Evolutionary conservation across 73 alveolate genomes (phyloP).

Genomic region (Diophrys appendiculata): DNA sequence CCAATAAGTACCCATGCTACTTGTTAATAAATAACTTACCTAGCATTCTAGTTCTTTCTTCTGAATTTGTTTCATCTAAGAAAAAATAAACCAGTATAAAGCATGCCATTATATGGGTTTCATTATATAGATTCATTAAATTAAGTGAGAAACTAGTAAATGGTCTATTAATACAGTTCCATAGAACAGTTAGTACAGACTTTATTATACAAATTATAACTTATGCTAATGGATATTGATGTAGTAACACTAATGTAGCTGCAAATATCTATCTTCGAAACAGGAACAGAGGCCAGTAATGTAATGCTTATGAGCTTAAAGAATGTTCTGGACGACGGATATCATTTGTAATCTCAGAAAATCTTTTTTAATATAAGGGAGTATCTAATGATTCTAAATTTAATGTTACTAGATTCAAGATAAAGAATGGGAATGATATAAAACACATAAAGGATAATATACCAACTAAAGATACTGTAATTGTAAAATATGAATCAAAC

Average conservation of each 20-base stretch:
- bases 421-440: not conserved
- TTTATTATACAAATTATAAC: not conserved
- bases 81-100: no score
- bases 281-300: not conserved
- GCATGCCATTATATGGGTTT: not conserved
- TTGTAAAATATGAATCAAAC: not conserved
- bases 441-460: not conserved
- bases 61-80: not conserved
- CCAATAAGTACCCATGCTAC: not conserved
- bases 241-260: not conserved
- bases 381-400: no score
- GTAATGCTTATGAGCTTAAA: not conserved
- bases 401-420: no score
- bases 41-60: not conserved
- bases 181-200: not conserved
- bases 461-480: not conserved
- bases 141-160: not conserved
- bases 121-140: not conserved
- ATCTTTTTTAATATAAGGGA: no score
- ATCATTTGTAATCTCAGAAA: not conserved
- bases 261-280: not conserved
- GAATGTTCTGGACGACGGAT: not conserved
- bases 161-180: not conserved
- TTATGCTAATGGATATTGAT: not conserved
- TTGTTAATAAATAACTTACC: no score